Evolutionary conservation across 1,284 basidiomycete genomes (phyloP).

Genomic region (Chalciporus sp.): DNA sequence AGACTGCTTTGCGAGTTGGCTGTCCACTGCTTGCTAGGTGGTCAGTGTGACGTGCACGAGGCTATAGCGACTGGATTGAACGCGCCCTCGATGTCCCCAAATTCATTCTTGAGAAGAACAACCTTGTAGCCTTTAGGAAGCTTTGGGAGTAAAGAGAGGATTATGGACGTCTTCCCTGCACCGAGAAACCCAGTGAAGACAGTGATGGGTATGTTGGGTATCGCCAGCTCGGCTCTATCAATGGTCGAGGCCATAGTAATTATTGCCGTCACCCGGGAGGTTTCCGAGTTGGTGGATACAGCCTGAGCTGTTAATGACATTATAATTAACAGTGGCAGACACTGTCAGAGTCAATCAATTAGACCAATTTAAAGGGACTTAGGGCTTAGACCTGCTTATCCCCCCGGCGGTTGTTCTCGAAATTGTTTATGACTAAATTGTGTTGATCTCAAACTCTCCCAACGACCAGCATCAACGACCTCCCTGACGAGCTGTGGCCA

Average conservation of each 20-base stretch:
- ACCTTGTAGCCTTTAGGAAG: constrained; percentile 83
- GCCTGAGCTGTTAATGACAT: too few relatives aligned
- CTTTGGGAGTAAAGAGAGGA: constrained; percentile 79
- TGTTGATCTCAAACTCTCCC: too few relatives aligned
- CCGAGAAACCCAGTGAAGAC: constrained; percentile 87
- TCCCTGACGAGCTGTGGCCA: constrained; percentile 6
- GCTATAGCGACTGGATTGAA: neutral
- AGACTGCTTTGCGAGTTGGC: constrained; percentile 82
- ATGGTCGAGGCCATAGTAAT: neutral
- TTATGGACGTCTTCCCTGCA: constrained; percentile 74
- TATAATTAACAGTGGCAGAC: too few relatives aligned
- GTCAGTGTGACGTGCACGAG: constrained; percentile 2
- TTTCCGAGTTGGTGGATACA: too few relatives aligned
- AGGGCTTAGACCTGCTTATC: too few relatives aligned
- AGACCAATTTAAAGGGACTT: too few relatives aligned
- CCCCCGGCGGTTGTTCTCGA: neutral
- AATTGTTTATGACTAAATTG: constrained; percentile 35
- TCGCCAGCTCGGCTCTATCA: neutral
- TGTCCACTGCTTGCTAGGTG: constrained; percentile 63
- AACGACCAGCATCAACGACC: neutral
- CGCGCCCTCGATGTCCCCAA: constrained; percentile 78
- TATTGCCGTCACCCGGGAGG: neutral
- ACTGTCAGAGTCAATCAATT: too few relatives aligned
- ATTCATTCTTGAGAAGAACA: constrained; percentile 88
- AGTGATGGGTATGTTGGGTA: constrained; percentile 67